These are phyloP conservation scores for Heimioporus punctisporus DNA, from an alignment of 1,284 basidiomycete genomes.

Conservation along the genomic window DNA sequence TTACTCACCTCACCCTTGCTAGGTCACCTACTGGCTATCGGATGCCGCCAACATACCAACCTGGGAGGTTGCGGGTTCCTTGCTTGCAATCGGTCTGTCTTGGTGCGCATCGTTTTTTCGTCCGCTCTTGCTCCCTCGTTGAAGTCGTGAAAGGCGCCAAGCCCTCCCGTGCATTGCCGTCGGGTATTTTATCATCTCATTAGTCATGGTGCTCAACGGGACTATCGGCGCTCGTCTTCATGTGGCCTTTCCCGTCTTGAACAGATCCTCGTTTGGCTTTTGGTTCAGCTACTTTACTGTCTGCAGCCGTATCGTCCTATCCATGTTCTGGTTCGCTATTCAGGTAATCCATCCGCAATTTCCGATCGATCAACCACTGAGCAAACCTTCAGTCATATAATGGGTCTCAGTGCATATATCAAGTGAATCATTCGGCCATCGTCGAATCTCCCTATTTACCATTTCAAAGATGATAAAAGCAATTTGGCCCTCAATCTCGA, in stretches of 20 bases:
- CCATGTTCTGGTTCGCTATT: conserved; percentile 64
- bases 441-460: not conserved
- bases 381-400: conserved; percentile 24
- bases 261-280: conserved; percentile 66
- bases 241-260: conserved; percentile 64
- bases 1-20: conserved; percentile 1
- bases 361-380: too few relatives aligned
- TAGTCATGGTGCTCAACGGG: conserved; percentile 54
- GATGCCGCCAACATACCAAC: conserved; percentile 48
- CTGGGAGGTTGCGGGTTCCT: conserved; percentile 51
- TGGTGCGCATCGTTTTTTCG: conserved; percentile 36
- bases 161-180: conserved; percentile 52
- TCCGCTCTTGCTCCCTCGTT: not conserved
- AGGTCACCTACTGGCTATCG: conserved; percentile 33
- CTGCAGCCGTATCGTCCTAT: conserved; percentile 58
- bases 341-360: conserved; percentile 34
- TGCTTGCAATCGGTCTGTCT: conserved; percentile 54
- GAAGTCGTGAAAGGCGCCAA: conserved; percentile 40
- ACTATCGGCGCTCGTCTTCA: conserved; percentile 63
- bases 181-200: conserved; percentile 46
- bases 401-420: conserved; percentile 34
- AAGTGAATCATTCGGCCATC: conserved; percentile 11
- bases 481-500: conserved; percentile 65
- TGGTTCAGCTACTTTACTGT: conserved; percentile 67
- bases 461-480: conserved; percentile 62